Evolutionary conservation across 2,329 filamentous ascomycete genomes (phyloP).

Genomic region (Aspergillus pseudonomiae): DNA sequence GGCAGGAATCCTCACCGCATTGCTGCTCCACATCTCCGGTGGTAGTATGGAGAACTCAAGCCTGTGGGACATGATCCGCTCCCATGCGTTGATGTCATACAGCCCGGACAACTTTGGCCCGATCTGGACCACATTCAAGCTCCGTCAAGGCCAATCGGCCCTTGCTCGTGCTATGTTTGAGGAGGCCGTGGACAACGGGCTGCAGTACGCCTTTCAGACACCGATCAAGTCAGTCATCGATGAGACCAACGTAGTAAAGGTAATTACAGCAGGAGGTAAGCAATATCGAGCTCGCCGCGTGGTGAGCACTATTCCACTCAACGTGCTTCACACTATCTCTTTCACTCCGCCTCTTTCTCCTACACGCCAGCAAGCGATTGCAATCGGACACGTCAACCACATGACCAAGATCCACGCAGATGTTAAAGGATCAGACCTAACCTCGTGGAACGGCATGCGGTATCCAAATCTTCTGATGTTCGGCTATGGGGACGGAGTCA

Average conservation of each 20-base stretch:
- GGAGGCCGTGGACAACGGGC: too few species aligned
- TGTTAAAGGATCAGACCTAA: conserved; percentile 9
- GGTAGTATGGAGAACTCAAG: conserved; percentile 27
- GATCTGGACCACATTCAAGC: too few species aligned
- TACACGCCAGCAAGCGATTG: conserved; percentile 24
- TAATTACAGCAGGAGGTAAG: too few species aligned
- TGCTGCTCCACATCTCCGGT: conserved; percentile 31
- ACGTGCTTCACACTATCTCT: background rate
- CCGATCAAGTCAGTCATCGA: too few species aligned
- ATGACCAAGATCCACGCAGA: conserved; percentile 27
- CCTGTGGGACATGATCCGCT: conserved; percentile 26
- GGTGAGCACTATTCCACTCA: conserved; percentile 31
- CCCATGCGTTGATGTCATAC: conserved; percentile 23
- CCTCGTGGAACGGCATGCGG: conserved; percentile 7
- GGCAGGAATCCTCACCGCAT: conserved; percentile 24
- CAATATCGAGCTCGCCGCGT: conserved; percentile 14
- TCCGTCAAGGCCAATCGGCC: too few species aligned
- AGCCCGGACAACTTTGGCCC: conserved; percentile 14
- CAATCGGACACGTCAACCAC: conserved; percentile 17
- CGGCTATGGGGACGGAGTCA: conserved; percentile 7
- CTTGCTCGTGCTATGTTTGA: too few species aligned
- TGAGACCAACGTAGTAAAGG: too few species aligned
- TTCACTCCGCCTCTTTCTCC: background rate
- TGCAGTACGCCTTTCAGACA: too few species aligned
- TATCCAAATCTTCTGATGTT: conserved; percentile 1